Conservation (phyloP, 345 rosid species). For the Noccaea caerulescens region DNA sequence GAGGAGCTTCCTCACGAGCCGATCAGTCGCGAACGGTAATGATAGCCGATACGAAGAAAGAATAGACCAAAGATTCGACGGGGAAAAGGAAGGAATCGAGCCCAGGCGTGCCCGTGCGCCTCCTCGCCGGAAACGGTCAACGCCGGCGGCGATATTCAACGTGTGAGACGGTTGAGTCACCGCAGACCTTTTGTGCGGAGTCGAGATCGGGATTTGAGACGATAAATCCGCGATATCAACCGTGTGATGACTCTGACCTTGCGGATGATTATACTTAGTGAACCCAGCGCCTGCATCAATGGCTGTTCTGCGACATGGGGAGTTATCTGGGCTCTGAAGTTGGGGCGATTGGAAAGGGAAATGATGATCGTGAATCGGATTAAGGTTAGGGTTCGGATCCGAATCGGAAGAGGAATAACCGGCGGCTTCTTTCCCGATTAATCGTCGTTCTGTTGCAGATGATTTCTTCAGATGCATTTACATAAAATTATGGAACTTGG, state of each 20-base stretch:
- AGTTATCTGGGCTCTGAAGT: constrained; percentile 4
- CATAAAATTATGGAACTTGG: constrained; percentile 31
- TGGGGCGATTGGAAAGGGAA: neutral
- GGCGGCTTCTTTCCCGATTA: constrained; percentile 39
- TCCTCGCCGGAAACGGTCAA: constrained; percentile 40
- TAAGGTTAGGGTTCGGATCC: constrained; percentile 18
- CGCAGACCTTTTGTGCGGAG: constrained; percentile 55
- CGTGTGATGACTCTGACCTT: constrained; percentile 39
- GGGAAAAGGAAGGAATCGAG: constrained; percentile 24
- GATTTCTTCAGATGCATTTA: constrained; percentile 47
- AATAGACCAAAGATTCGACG: constrained; percentile 30
- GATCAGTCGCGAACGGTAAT: constrained; percentile 26
- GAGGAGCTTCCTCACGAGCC: constrained; percentile 39
- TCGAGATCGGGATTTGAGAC: constrained; percentile 42
- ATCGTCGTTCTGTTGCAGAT: constrained; percentile 28
- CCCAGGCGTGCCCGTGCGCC: neutral
- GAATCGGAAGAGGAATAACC: constrained; percentile 31
- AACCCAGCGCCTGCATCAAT: constrained; percentile 13
- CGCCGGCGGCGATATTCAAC: constrained; percentile 33
- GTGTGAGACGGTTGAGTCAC: constrained; percentile 44
- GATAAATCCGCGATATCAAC: constrained; percentile 47
- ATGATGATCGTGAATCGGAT: constrained; percentile 9
- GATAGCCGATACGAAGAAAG: constrained; percentile 32
- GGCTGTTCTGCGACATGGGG: constrained; percentile 24
- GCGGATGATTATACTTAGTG: constrained; percentile 16